Conservation (phyloP, 192 early-diverging fungal species). For the Rhizoclosmatium sp. region DNA sequence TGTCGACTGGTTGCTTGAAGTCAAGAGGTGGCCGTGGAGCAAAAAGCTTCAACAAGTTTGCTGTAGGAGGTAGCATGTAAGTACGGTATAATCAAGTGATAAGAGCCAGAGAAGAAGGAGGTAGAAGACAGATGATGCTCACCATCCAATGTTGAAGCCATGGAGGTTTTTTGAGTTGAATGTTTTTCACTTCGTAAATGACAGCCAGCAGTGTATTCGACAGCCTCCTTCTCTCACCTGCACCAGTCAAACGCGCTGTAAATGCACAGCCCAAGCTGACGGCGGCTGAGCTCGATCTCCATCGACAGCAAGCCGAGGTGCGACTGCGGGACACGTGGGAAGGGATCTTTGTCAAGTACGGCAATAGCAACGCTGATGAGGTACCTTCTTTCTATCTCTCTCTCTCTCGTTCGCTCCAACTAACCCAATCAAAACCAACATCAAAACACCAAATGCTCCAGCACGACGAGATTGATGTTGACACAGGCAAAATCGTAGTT, state of each 20-base stretch:
- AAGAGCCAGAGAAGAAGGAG: neutral
- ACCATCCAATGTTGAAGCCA: neutral
- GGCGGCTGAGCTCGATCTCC: slow-evolving; percentile 5
- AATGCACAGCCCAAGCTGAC: neutral
- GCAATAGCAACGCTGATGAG: slow-evolving; percentile 11
- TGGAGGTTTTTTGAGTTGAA: neutral
- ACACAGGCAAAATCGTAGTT: slow-evolving; percentile 22
- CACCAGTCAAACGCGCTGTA: neutral
- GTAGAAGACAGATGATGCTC: neutral
- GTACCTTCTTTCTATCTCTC: neutral
- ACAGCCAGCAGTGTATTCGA: too few relatives aligned
- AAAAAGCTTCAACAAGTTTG: slow-evolving; percentile 80
- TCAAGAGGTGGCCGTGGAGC: slow-evolving; percentile 81
- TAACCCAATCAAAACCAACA: neutral
- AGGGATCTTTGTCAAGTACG: slow-evolving; percentile 29
- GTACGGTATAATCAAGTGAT: neutral
- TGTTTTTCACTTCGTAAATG: too few relatives aligned
- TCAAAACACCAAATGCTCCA: neutral
- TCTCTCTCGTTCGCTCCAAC: neutral
- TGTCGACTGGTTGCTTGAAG: slow-evolving; percentile 71
- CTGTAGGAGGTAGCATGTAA: slow-evolving; percentile 53
- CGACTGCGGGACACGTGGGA: slow-evolving; percentile 23
- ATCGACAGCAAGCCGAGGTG: neutral
- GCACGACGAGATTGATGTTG: slow-evolving; percentile 25
- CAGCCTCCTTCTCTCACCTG: too few relatives aligned